These are phyloP conservation scores for Calycina herbarum DNA, from an alignment of 2,329 filamentous ascomycete species.

Conservation along the genomic window DNA sequence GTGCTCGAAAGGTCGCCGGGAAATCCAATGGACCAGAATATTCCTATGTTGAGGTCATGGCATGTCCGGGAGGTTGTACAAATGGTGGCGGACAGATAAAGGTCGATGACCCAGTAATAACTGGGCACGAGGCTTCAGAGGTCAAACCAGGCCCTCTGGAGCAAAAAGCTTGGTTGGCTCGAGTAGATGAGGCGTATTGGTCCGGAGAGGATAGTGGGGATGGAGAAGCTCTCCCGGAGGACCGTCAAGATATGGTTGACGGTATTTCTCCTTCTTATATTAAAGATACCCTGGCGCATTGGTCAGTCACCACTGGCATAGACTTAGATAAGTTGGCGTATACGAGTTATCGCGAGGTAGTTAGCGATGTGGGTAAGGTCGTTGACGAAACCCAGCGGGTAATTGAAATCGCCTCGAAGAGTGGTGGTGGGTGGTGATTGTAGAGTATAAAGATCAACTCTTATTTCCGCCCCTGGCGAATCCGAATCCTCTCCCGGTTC, in stretches of 20 bases:
- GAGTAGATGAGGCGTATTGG: constrained; percentile 88
- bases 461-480: constrained; percentile 65
- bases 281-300: constrained; percentile 70
- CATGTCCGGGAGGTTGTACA: constrained; percentile 96
- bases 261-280: constrained; percentile 68
- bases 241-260: constrained; percentile 50
- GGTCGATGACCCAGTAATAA: constrained; percentile 70
- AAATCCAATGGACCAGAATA: constrained; percentile 62
- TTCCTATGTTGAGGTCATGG: constrained; percentile 98
- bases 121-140: constrained; percentile 48
- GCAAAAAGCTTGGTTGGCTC: constrained; percentile 81
- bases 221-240: constrained; percentile 33
- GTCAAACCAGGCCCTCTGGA: constrained; percentile 69
- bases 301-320: constrained; percentile 72
- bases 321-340: constrained; percentile 70
- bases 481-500: constrained; percentile 73
- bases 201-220: constrained; percentile 60
- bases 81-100: constrained; percentile 97
- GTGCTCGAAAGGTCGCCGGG: constrained; percentile 52
- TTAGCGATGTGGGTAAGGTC: constrained; percentile 90
- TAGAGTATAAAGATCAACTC: constrained; percentile 43
- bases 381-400: constrained; percentile 74
- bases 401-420: constrained; percentile 83
- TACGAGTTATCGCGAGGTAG: constrained; percentile 88
- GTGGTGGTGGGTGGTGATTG: constrained; percentile 86